Conservation (phyloP, 176 grass and related monocot species). For the Ampelocalamus luodianensis region DNA sequence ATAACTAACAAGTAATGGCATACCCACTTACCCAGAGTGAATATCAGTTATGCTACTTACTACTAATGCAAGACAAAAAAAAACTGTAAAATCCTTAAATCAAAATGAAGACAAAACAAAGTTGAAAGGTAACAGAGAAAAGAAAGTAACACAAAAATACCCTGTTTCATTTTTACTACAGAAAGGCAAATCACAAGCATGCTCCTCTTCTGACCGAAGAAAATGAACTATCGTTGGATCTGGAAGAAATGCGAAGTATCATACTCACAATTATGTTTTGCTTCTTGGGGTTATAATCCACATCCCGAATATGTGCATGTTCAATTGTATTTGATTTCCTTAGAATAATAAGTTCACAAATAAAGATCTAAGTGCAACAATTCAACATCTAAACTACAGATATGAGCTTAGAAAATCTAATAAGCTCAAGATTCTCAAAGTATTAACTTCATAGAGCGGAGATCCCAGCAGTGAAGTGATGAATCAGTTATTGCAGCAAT, state of each 20-base stretch:
- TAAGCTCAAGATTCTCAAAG: conserved; percentile 36
- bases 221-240: conserved; percentile 34
- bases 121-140: conserved; percentile 30
- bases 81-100: neutral
- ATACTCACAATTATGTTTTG: conserved; percentile 87
- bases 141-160: neutral
- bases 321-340: conserved; percentile 85
- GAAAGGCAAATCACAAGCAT: conserved; percentile 18
- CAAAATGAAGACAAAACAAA: conserved; percentile 18
- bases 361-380: conserved; percentile 40
- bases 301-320: conserved; percentile 77
- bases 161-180: neutral
- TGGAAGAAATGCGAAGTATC: conserved; percentile 27
- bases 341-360: conserved; percentile 34
- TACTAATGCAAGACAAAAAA: conserved; percentile 27
- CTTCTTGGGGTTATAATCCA: conserved; percentile 97
- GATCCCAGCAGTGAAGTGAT: conserved; percentile 91
- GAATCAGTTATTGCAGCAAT: conserved; percentile 86
- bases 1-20: conserved; percentile 19
- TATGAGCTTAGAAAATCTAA: conserved; percentile 28
- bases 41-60: conserved; percentile 24
- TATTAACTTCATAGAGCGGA: conserved; percentile 91
- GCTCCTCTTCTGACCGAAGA: neutral
- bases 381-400: conserved; percentile 29
- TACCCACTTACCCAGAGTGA: neutral